phyloP scores from a whole-genome alignment of 106 monocot genomes.

The Gastrodia elata region DNA sequence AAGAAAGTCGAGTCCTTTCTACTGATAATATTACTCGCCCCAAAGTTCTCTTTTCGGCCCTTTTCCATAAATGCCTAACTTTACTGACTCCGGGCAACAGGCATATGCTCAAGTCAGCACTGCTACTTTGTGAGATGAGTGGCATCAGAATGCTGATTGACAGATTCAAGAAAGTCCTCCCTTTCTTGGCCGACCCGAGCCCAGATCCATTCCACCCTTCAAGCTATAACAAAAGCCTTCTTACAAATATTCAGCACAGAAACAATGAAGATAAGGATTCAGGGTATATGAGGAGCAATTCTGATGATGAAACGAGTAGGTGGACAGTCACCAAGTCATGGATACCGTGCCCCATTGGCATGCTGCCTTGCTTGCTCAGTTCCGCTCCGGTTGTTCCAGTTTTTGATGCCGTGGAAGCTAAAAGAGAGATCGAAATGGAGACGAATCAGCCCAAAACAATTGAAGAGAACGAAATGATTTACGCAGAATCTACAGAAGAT shows the following conservation, averaged over 20 bases:
- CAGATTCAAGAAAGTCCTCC: constrained; percentile 51
- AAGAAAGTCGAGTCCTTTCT: constrained; percentile 17
- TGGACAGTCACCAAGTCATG: constrained; percentile 68
- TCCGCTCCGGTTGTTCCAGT: constrained; percentile 42
- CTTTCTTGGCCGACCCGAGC: constrained; percentile 9
- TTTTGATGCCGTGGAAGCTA: constrained; percentile 24
- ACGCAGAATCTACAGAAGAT: background rate
- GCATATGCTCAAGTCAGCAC: constrained; percentile 40
- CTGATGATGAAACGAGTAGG: constrained; percentile 7
- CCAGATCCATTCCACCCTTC: background rate
- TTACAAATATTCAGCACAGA: constrained; percentile 23
- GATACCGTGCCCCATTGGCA: constrained; percentile 78
- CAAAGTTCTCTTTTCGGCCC: constrained; percentile 35
- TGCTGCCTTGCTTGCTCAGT: constrained; percentile 62
- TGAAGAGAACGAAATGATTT: background rate
- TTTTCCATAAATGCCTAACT: constrained; percentile 49
- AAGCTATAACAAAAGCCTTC: constrained; percentile 9
- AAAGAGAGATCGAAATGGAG: background rate
- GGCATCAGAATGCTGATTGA: constrained; percentile 20
- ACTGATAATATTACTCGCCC: constrained; percentile 20
- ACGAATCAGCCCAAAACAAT: constrained; percentile 8
- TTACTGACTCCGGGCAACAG: constrained; percentile 42
- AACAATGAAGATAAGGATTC: background rate
- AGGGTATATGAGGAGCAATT: background rate
- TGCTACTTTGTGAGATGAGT: constrained; percentile 45